Base-by-base conservation (phyloP, 352 stramenopile species). In the Phytophthora citricola region DNA sequence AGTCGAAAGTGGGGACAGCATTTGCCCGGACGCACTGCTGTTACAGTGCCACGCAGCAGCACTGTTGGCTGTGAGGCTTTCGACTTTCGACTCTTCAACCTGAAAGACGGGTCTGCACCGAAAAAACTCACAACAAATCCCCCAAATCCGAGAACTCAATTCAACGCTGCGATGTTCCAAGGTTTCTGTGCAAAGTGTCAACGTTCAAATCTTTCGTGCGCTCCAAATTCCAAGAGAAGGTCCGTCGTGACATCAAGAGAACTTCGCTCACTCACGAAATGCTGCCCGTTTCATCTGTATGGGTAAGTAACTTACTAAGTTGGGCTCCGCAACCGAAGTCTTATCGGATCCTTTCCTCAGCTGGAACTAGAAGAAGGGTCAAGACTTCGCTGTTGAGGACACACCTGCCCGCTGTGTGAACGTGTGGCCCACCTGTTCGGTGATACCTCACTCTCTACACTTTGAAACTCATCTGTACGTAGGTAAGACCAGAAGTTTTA, bases 131-230 rank as follows among this genome's bases (percentile, higher is more conserved):
- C n/a, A 41, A 11, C 17, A 14, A 36, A 54, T 54, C 47, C 7
- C 14, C 47, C 7, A 26, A 26, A 26, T 1, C 24, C 24, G 24
- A 26, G 47, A 44, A 61, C 32, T 17, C 39, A 9, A 17, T 43
- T 43, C 57, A 17, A 22, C 36, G 11, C 45, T n/a, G 57, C 27
- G 57, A 53, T 48, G 38, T 56, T 7, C 27, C 22, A 2, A 32
- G 31, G 24, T 43, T 45, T 59, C 51, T 58, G 26, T 27, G n/a
- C 51, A 27, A 22, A 14, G n/a, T n/a, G 39, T 45, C 38, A 45
- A 41, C 40, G 36, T 44, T 60, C 58, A 66, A 60, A 66, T 65
- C 58, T 40, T 36, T 60, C 10, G 48, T 52, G 40, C 47, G 58
- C 58, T 40, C 31, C 31, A 36, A 36, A 14, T 4, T 0, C 29